Percentiles rank a stretch among this genome's conserved stretches.
These are phyloP conservation scores for Penicillium thymicola DNA, from an alignment of 2,329 filamentous ascomycete genomes.

Conservation along the genomic window DNA sequence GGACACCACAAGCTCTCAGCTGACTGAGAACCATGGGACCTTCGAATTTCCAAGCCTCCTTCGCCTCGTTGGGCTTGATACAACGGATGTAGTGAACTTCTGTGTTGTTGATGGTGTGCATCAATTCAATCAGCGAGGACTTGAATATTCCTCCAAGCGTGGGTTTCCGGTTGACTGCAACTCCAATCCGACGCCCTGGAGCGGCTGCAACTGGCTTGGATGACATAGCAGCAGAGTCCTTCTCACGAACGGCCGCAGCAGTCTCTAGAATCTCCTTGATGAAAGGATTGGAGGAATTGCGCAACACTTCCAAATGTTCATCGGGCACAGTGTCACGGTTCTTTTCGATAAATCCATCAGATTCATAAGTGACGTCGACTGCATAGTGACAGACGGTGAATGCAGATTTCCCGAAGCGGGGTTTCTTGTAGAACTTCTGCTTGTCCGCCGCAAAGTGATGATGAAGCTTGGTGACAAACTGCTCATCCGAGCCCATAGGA, in stretches of 20 bases:
- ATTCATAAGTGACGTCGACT: constrained; percentile 96
- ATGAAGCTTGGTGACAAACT: constrained; percentile 94
- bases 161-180: constrained; percentile 91
- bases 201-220: constrained; percentile 69
- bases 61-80: constrained; percentile 97
- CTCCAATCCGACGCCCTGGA: constrained; percentile 78
- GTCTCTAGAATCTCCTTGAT: constrained; percentile 79
- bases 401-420: constrained; percentile 91
- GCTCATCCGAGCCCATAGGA: constrained; percentile 95
- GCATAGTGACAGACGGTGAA: constrained; percentile 99
- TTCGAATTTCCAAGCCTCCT: constrained; percentile 96
- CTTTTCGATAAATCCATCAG: constrained; percentile 98
- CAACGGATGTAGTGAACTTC: constrained; percentile 99
- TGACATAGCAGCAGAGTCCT: constrained; percentile 66
- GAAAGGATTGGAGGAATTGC: constrained; percentile 79
- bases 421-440: constrained; percentile 98
- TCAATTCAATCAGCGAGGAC: constrained; percentile 94
- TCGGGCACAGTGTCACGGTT: constrained; percentile 98
- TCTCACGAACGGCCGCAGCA: constrained; percentile 82
- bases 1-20: constrained; percentile 93
- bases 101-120: constrained; percentile 95
- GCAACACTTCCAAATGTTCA: constrained; percentile 92
- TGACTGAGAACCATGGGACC: constrained; percentile 98
- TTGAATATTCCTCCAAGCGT: constrained; percentile 98
- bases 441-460: constrained; percentile 89